Evolutionary conservation across 345 rosid species (phyloP).

Genomic region (Jatropha curcas): DNA sequence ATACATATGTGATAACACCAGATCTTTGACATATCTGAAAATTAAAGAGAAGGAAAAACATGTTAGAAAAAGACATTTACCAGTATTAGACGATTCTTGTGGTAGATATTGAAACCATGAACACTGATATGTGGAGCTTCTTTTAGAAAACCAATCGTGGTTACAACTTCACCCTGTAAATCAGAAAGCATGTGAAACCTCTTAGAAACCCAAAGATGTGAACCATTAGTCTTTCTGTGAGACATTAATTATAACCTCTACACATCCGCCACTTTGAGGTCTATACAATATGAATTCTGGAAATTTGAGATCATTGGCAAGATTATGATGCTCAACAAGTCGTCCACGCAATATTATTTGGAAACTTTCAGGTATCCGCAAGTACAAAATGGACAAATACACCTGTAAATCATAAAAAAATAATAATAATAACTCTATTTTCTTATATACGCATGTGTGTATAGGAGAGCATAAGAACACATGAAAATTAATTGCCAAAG

Average conservation of each 20-base stretch:
- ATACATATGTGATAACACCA: not conserved
- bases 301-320: constrained; percentile 84
- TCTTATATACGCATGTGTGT: not conserved
- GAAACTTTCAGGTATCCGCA: constrained; percentile 76
- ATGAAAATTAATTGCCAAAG: too few species aligned
- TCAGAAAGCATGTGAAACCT: constrained; percentile 15
- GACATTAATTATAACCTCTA: too few species aligned
- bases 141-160: constrained; percentile 90
- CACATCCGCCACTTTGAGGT: constrained; percentile 66
- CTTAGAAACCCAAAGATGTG: not conserved
- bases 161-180: constrained; percentile 66
- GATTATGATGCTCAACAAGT: constrained; percentile 70
- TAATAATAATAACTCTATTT: not conserved
- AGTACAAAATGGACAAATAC: constrained; percentile 79
- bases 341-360: constrained; percentile 68
- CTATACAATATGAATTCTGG: constrained; percentile 77
- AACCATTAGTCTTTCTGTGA: not conserved
- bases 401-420: constrained; percentile 43
- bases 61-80: constrained; percentile 37
- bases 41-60: not conserved
- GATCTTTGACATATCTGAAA: not conserved
- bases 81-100: constrained; percentile 89
- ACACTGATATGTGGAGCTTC: constrained; percentile 76
- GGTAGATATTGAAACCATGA: constrained; percentile 85
- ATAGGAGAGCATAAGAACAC: not conserved